phyloP scores from a whole-genome alignment of 2,329 filamentous ascomycete species.

The Fusarium sp. region DNA sequence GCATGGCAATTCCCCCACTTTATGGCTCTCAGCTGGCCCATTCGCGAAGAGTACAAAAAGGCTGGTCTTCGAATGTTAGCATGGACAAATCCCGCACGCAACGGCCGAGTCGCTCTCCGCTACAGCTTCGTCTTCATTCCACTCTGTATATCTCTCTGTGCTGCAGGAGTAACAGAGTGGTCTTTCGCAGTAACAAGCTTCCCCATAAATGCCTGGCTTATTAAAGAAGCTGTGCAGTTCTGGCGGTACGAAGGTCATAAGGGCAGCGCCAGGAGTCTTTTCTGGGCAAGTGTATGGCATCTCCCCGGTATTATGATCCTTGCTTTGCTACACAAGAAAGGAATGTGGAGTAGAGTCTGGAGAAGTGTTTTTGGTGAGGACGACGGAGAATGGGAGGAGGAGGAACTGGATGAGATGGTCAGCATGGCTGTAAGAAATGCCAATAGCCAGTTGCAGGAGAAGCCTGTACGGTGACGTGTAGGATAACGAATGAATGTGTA shows the following conservation, averaged over 20 bases:
- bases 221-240: constrained; percentile 82
- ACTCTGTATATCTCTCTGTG: constrained; percentile 84
- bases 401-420: constrained; percentile 61
- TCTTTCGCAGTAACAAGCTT: constrained; percentile 84
- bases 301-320: constrained; percentile 89
- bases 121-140: constrained; percentile 91
- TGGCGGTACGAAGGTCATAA: constrained; percentile 82
- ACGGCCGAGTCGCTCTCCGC: constrained; percentile 86
- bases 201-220: constrained; percentile 88
- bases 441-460: constrained; percentile 32
- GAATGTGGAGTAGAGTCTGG: constrained; percentile 88
- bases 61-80: constrained; percentile 79
- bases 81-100: constrained; percentile 88
- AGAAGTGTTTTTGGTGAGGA: constrained; percentile 73
- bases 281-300: constrained; percentile 99
- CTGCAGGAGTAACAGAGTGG: constrained; percentile 84
- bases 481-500: constrained; percentile 39
- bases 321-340: constrained; percentile 93
- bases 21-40: constrained; percentile 90
- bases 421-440: constrained; percentile 51
- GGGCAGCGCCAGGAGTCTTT: constrained; percentile 84
- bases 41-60: constrained; percentile 87
- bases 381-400: constrained; percentile 68
- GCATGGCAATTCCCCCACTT: constrained; percentile 99
- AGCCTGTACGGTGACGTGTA: constrained; percentile 35